Percentiles rank a stretch among this genome's conserved stretches.
These are phyloP conservation scores for Sclerospora graminicola DNA, from an alignment of 352 stramenopile species.

Conservation along the genomic window DNA sequence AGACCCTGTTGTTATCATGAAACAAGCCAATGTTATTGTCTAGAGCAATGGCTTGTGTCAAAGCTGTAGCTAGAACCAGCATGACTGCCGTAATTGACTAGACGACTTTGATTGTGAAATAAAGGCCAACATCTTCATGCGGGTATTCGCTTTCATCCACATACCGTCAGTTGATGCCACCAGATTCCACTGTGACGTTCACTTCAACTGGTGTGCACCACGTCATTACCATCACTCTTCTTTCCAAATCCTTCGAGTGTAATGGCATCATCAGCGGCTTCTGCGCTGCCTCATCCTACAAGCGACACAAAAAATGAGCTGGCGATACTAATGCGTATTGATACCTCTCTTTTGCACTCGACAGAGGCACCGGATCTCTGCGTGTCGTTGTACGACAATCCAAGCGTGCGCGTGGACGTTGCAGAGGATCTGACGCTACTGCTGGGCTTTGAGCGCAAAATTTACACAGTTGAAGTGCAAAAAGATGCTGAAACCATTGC, in stretches of 20 bases:
- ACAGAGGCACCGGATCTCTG: neutral
- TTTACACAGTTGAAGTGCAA: slow-evolving; percentile 23
- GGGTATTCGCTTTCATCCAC: neutral
- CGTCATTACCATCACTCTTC: slow-evolving; percentile 7
- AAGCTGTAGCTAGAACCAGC: slow-evolving; percentile 1
- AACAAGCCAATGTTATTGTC: neutral
- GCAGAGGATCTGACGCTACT: slow-evolving; percentile 35
- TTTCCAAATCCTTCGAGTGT: neutral
- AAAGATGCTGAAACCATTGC: slow-evolving; percentile 12
- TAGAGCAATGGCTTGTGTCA: neutral
- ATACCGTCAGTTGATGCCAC: neutral
- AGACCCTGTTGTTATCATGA: no score
- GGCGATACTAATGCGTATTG: slow-evolving; percentile 14
- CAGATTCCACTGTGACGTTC: slow-evolving; percentile 13
- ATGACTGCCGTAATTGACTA: slow-evolving; percentile 6
- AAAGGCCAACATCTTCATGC: neutral
- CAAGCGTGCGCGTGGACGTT: slow-evolving; percentile 40
- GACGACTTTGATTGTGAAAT: slow-evolving; percentile 7
- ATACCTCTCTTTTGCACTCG: slow-evolving; percentile 8
- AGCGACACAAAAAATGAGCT: slow-evolving; percentile 9
- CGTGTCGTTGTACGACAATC: slow-evolving; percentile 33
- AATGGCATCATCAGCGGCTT: slow-evolving; percentile 12
- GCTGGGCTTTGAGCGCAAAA: slow-evolving; percentile 24
- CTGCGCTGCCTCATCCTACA: neutral
- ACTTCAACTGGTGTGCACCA: neutral